Evolutionary conservation across 2,329 filamentous ascomycete genomes (phyloP), one percentile per base, ranked within the genome.

Genomic region (Colletotrichum lupini): DNA sequence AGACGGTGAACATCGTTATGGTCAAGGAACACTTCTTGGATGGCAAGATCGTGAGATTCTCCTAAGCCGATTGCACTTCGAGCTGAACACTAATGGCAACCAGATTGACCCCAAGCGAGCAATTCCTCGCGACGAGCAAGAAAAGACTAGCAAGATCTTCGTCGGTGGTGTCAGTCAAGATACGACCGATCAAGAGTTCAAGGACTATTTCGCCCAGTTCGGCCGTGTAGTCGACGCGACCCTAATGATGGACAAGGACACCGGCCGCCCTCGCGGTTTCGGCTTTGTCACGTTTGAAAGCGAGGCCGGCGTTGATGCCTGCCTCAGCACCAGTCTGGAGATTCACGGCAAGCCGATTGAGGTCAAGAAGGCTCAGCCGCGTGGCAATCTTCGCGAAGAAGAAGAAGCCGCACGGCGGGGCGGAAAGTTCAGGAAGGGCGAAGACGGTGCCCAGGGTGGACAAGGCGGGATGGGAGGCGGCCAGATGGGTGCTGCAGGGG

Each of bases 181-280:
- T 79, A 97, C 96, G 0, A 98, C 95, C 1, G 97, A 99, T 79
- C 92, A 95, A 75, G 95, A 98, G 81, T 99, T 99, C 82, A 95
- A 95, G 80, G 93, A 97, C 73, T 99, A 98, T 84, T 99, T 99
- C 85, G 95, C 94, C 79, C 94, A 98, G 80, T 99, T 98, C 79
- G 97, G 97, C 32, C 92, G 96, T 74, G 97, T 99, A 24, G 93
- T 99, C 52, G 97, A 99, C 84, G 97, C 97, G 2, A 99, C 97
- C 0, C 91, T 99, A 2, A 99, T 99, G 97, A 99, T 99, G 92
- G 97, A 99, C 82, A 99, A 99, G 84, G 97, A 99, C 82, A 99
- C 97, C 1, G 97, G 97, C n/a, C 91, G 97, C 53, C 97, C 97
- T 3, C 90, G 97, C 80, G 97, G 97, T 1, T 99, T 99, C 79